A percentile compares a stretch with the other conserved stretches of the same genome.
phyloP scores from a whole-genome alignment of 1,284 basidiomycete species.

The Papiliotrema terrestris region DNA sequence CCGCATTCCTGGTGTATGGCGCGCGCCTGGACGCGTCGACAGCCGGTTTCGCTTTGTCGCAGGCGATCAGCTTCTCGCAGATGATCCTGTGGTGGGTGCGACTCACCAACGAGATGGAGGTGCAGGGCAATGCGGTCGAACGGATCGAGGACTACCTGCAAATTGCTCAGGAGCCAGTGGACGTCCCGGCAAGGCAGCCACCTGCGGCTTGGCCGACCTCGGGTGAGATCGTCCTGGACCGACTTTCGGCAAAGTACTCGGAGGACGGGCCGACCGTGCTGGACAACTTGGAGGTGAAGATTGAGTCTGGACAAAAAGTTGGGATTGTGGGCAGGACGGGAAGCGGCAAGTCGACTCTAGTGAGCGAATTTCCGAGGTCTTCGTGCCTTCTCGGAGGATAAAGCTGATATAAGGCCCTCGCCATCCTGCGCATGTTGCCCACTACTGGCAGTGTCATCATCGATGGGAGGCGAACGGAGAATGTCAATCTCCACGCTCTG shows the following conservation, averaged over 20 bases:
- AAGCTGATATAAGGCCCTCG: constrained; percentile 32
- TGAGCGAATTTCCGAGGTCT: constrained; percentile 3
- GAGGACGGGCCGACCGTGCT: constrained; percentile 54
- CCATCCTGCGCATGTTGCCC: constrained; percentile 54
- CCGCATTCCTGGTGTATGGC: constrained; percentile 45
- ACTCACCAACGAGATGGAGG: constrained; percentile 50
- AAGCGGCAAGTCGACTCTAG: constrained; percentile 62
- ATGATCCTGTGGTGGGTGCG: constrained; percentile 36
- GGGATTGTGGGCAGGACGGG: constrained; percentile 69
- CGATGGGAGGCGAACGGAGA: constrained; percentile 46
- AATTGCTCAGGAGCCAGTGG: constrained; percentile 66
- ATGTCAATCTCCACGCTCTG: constrained; percentile 62
- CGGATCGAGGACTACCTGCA: constrained; percentile 67
- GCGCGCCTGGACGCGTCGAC: constrained; percentile 35
- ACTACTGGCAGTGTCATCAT: constrained; percentile 56
- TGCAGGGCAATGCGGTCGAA: constrained; percentile 57
- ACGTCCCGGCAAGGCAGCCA: constrained; percentile 56
- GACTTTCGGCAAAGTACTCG: constrained; percentile 47
- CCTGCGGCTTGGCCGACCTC: constrained; percentile 76
- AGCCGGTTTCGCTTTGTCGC: constrained; percentile 48
- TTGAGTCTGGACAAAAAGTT: constrained; percentile 60
- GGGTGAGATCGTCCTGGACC: constrained; percentile 63
- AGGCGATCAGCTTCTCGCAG: constrained; percentile 45
- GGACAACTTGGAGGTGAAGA: constrained; percentile 56
- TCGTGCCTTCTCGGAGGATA: too few species aligned